Base-by-base conservation (phyloP, 495 filamentous ascomycete species). In the Hypomontagnella monticulosa region DNA sequence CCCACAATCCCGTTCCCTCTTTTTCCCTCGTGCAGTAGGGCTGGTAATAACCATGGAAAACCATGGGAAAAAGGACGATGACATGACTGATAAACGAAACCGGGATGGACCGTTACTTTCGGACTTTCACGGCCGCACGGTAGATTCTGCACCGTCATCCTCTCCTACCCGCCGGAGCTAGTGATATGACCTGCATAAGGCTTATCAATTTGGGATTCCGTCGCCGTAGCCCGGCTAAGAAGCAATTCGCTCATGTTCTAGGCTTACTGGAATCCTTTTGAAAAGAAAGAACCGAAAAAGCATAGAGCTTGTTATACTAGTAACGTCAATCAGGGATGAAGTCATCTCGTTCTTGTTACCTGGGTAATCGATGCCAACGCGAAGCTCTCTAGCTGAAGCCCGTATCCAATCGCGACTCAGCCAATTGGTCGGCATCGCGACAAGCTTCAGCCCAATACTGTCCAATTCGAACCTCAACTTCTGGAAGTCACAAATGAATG, bases 111-210 rank as follows among this genome's bases (percentile, higher is more conserved):
- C 43, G 42, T 55, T 63, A 50, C 59, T n/a, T 37, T 63, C 59
- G 59, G 65, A 54, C 58, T 63, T 56, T 49, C 59, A 57, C 50
- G 56, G 51, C 59, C 32, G 38, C 27, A 44, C 38, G 48, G 41
- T 52, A 55, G 37, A 62, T 61, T 64, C 20, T 57, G 30, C 47
- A 44, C 53, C 18, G 57, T 49, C 52, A 61, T 41, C 36, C 57
- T 47, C 69, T 68, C 73, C 66, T 80, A 79, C 73, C 75, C 75
- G 77, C 78, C 75, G 65, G 34, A 71, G 73, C 76, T 75, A 76
- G 71, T 62, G 57, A 67, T 32, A 64, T 67, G 65, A 63, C 68
- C 61, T 76, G 75, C 75, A 76, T 75, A 66, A 68, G 66, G 36
- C 38, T 60, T 27, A 7, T 46, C 12, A 55, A 42, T 12, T 9